Base-by-base conservation (phyloP, 2,329 filamentous ascomycete genomes). In the Penicillium sumatraense region DNA sequence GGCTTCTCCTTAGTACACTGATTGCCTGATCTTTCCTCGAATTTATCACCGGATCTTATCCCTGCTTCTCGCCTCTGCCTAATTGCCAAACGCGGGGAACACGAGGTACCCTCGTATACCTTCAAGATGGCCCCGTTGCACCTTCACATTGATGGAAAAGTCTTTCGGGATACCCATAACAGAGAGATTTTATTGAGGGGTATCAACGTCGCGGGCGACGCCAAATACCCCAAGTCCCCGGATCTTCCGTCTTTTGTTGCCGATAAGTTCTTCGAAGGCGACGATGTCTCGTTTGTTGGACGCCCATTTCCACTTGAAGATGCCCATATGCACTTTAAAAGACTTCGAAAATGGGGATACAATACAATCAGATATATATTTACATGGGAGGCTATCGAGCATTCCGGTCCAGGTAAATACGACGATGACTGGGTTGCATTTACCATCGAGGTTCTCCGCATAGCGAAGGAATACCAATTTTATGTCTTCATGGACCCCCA, bases 401-500 rank as follows among this genome's bases (percentile, higher is more conserved):
- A 95, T 55, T 87, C 87, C 1, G 93, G 93, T 0, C 95, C 96
- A 0, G 91, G 93, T 1, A 87, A 85, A 68, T 99, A 98, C 72
- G 96, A 99, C 67, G 91, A 99, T 70, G 88, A 90, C 58, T 99
- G 90, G 83, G 93, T 98, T 62, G 83, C 90, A 62, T 91, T 96
- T 72, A 99, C 95, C 1, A 91, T 99, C 62, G 84, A 90, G 35
- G 81, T 96, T 10, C 76, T 99, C 64, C 84, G 92, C 53, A 81
- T 92, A 61, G 93, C 93, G 33, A 96, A 93, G 71, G 82, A 86
- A 33, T 98, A 96, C 79, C 91, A 90, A 24, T 97, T 99, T 73
- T 96, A 96, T 69, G 83, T 99, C 47, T 98, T 97, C 72, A 96
- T 99, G 91, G 96, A 99, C 66, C 93, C 96, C 18, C 95, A 99